phyloP scores from a whole-genome alignment of 176 grass and related monocot species.

The Triticum aestivum region IWGSC_CS_RefSeq_v2.1 NC_057794.1:321854641-321855140 shows the following conservation, averaged over 20 bases:
- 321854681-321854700: constrained; percentile 31
- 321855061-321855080: background rate
- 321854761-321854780: constrained; percentile 80
- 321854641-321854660: background rate
- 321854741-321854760: constrained; percentile 71
- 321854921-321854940: background rate
- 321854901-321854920: background rate
- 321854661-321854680: background rate
- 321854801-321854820: constrained; percentile 40
- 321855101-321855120: background rate
- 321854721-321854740: constrained; percentile 82
- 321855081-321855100: constrained; percentile 4
- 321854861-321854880: constrained; percentile 3
- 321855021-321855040: constrained; percentile 2
- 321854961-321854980: background rate
- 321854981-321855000: background rate
- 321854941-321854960: constrained; percentile 24
- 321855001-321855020: constrained; percentile 2
- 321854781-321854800: constrained; percentile 56
- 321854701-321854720: constrained; percentile 41
- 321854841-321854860: constrained; percentile 46
- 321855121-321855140: background rate
- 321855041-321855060: background rate
- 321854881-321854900: background rate
- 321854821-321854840: constrained; percentile 37